phyloP scores from a whole-genome alignment of 768 basidiomycete species.

The Paxillus ammoniavirescens region DNA sequence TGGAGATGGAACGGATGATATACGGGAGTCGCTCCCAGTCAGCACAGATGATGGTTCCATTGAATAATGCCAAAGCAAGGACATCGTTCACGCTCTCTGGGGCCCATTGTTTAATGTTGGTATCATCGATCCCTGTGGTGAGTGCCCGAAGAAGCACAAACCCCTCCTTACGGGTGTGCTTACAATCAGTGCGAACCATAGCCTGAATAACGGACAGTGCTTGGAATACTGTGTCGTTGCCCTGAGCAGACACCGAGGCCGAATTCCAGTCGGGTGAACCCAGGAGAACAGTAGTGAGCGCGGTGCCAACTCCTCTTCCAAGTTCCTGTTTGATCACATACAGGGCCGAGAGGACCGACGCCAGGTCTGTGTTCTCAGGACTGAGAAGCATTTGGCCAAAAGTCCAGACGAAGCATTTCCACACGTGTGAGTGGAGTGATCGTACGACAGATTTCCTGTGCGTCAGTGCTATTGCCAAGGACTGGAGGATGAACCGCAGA shows the following conservation, averaged over 20 bases:
- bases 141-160: conserved; percentile 37
- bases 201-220: conserved; percentile 37
- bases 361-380: conserved; percentile 18
- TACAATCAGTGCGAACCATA: conserved; percentile 33
- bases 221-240: conserved; percentile 28
- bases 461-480: conserved; percentile 30
- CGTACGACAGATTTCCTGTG: conserved; percentile 37
- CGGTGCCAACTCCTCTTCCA: conserved; percentile 40
- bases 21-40: conserved; percentile 25
- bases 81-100: conserved; percentile 13
- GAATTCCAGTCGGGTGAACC: conserved; percentile 2
- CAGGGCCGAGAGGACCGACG: conserved; percentile 37
- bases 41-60: conserved; percentile 40
- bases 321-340: conserved; percentile 47
- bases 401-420: conserved; percentile 58
- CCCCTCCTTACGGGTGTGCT: conserved; percentile 31
- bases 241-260: conserved; percentile 5
- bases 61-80: conserved; percentile 39
- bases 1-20: conserved; percentile 25
- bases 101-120: conserved; percentile 5
- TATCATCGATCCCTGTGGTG: conserved; percentile 28
- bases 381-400: conserved; percentile 40
- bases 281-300: conserved; percentile 43
- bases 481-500: conserved; percentile 38
- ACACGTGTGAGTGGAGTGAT: conserved; percentile 43